phyloP scores from a whole-genome alignment of 129 eudicot species.

The Arctium minus region DNA sequence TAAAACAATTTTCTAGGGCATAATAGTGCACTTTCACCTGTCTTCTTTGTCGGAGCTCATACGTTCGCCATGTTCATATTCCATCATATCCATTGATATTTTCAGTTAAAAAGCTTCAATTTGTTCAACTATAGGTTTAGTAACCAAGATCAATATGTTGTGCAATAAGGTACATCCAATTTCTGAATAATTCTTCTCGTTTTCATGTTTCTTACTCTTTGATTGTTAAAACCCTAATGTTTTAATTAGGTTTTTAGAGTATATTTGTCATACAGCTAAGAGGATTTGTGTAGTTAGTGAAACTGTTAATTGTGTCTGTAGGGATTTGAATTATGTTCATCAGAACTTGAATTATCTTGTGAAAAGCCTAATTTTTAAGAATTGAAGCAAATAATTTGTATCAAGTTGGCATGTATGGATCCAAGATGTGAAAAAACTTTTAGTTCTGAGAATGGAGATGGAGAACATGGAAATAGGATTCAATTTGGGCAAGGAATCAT shows the following conservation, averaged over 20 bases:
- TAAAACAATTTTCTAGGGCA: neutral
- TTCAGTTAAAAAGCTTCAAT: conserved; percentile 6
- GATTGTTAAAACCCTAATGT: conserved; percentile 10
- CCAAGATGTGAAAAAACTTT: conserved; percentile 35
- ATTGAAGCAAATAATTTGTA: neutral
- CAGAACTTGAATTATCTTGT: neutral
- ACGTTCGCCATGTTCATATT: conserved; percentile 16
- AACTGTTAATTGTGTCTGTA: conserved; percentile 6
- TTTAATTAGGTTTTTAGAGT: neutral
- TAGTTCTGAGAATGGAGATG: conserved; percentile 33
- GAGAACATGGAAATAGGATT: conserved; percentile 31
- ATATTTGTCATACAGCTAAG: neutral
- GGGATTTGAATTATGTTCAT: conserved; percentile 3
- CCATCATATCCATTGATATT: neutral
- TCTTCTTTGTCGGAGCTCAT: neutral
- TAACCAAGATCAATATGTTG: neutral
- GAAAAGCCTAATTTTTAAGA: neutral
- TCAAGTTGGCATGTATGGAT: conserved; percentile 44
- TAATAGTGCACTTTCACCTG: neutral
- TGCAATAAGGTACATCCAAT: conserved; percentile 22
- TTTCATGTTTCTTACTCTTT: neutral
- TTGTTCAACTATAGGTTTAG: neutral
- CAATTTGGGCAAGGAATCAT: conserved; percentile 38
- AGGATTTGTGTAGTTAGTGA: neutral
- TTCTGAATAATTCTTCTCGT: neutral